Evolutionary conservation across 148 eudicot species (phyloP), one percentile per base, ranked within the genome.

Genomic region (Cornus suecica): DNA sequence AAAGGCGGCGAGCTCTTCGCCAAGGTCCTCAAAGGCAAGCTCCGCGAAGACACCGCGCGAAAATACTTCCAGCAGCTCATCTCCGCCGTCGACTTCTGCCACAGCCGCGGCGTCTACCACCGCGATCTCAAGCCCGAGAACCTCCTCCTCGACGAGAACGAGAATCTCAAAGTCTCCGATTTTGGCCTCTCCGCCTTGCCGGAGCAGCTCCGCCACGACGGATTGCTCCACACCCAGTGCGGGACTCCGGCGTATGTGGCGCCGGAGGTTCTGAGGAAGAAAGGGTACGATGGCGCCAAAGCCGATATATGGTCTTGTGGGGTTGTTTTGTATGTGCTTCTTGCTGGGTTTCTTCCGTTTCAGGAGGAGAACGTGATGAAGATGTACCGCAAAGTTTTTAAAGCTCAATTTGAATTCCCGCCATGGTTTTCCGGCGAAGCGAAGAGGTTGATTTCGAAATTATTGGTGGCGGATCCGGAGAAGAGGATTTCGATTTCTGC

Each of bases 181-280:
- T 91, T 91, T 20, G 96, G 96, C 18, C 77, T 91, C 1, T 89
- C 92, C 0, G 91, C 96, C 8, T 76, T 91, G 69, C 92, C 92
- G 1, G 96, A 89, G 68, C 90, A 89, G 34, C 67, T 80, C 2
- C 81, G 87, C 61, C 80, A 91, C 1, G 96, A 91, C 11, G 96
- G 96, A 0, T 56, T 91, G 48, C 76, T 91, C 2, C 96, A 91
- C 74, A 91, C 88, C 0, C 93, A 85, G 83, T 91, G 97, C 73
- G 97, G 97, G 4, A 91, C 97, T 8, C 94, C 94, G 1, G 90
- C 94, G 0, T 92, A 92, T 64, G 90, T 90, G n/a, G 94, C 94
- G 14, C 94, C 94, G 10, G 94, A 90, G 80, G 92, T 90, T 1
- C 29, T 90, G 24, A 71, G 85, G 68, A 83, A 80, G 32, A 88